These are phyloP conservation scores for Trichoderma koningii DNA, from an alignment of 2,329 filamentous ascomycete genomes.

Conservation along the genomic window DNA sequence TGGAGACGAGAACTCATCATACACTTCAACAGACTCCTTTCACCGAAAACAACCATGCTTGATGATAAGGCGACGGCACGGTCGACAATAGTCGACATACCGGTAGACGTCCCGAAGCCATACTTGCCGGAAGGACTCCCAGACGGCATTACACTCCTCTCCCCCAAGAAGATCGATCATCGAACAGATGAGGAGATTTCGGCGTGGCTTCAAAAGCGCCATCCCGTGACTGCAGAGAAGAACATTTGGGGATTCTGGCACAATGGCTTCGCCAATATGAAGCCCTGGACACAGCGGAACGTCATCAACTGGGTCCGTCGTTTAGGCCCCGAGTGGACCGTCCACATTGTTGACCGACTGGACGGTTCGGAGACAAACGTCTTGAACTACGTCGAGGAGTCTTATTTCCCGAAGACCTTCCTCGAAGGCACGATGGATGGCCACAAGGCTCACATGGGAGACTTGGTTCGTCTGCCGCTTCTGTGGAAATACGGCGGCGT, in stretches of 20 bases:
- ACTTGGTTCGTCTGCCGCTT: constrained; percentile 49
- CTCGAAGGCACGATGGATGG: constrained; percentile 49
- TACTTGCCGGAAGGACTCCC: not conserved
- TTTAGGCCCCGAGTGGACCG: constrained; percentile 41
- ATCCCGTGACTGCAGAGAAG: constrained; percentile 42
- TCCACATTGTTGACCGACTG: constrained; percentile 45
- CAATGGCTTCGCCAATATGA: constrained; percentile 39
- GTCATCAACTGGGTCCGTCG: constrained; percentile 44
- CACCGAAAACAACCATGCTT: not conserved
- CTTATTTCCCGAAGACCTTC: constrained; percentile 45
- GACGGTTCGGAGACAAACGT: constrained; percentile 42
- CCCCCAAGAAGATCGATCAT: constrained; percentile 32
- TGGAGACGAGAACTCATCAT: not conserved
- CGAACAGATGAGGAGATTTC: constrained; percentile 39
- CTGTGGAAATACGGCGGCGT: constrained; percentile 47
- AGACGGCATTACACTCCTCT: not conserved
- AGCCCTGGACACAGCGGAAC: constrained; percentile 41
- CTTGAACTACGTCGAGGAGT: constrained; percentile 39
- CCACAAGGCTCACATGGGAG: constrained; percentile 48
- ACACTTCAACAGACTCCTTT: not conserved
- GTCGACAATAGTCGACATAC: not conserved
- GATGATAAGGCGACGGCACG: constrained; percentile 11
- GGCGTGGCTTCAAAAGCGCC: constrained; percentile 34
- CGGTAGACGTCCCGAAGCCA: not conserved
- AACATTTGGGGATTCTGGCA: constrained; percentile 51